phyloP scores from a whole-genome alignment of 2,329 filamentous ascomycete species.

The Karstenula rhodostoma region DNA sequence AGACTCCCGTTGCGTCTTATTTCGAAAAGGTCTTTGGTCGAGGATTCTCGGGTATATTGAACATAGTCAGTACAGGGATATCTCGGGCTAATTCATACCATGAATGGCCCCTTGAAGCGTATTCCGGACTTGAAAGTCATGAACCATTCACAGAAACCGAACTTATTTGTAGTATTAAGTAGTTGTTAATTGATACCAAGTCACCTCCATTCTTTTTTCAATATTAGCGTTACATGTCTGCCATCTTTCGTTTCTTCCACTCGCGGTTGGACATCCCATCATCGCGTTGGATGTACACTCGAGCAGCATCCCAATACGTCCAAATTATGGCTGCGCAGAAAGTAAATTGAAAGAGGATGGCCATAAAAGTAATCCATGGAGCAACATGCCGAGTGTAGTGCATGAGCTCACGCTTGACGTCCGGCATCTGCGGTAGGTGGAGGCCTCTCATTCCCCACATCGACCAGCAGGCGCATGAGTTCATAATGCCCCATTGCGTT shows the following conservation, averaged over 20 bases:
- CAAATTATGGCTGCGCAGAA: constrained; percentile 25
- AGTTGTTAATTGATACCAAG: too few species aligned
- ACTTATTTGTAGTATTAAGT: too few species aligned
- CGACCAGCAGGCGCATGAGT: constrained; percentile 29
- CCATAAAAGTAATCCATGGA: constrained; percentile 25
- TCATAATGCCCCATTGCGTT: constrained; percentile 30
- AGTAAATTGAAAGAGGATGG: constrained; percentile 27
- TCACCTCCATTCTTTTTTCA: too few species aligned
- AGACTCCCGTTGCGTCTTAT: too few species aligned
- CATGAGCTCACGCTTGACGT: constrained; percentile 26
- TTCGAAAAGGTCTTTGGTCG: too few species aligned
- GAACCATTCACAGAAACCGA: too few species aligned
- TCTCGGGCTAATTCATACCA: too few species aligned
- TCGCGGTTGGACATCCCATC: constrained; percentile 24
- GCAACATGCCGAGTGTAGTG: constrained; percentile 21
- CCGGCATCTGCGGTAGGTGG: constrained; percentile 24
- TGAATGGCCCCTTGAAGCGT: too few species aligned
- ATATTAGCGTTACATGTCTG: neutral
- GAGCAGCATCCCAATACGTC: constrained; percentile 29
- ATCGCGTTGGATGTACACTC: constrained; percentile 29
- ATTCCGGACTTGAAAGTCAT: too few species aligned
- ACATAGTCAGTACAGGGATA: too few species aligned
- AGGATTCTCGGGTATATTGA: too few species aligned
- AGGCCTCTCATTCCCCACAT: constrained; percentile 25
- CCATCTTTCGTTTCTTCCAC: constrained; percentile 8